Conservation (phyloP, 2,329 filamentous ascomycete genomes). For the Penicillium sp. region DNA sequence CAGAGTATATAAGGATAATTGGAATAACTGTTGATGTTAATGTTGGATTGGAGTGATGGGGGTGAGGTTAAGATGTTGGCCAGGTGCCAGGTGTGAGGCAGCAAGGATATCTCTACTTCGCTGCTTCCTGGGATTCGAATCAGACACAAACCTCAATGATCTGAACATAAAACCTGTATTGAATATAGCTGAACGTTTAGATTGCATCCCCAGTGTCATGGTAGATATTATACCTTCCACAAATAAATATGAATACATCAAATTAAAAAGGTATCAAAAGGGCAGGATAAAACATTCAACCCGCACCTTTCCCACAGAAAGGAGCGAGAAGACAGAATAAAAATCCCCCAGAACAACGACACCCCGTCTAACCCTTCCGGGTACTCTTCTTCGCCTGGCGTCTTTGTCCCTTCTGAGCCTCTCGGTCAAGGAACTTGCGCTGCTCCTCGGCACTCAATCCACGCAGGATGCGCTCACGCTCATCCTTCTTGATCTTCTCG, state of each 20-base stretch:
- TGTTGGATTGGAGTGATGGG: neutral
- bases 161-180: neutral
- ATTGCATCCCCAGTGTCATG: conserved; percentile 6
- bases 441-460: conserved; percentile 77
- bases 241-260: conserved; percentile 26
- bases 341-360: neutral
- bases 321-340: conserved; percentile 17
- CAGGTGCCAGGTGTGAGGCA: neutral
- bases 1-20: neutral
- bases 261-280: conserved; percentile 24
- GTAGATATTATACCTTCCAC: neutral
- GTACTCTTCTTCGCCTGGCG: conserved; percentile 65
- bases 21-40: neutral
- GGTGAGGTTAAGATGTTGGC: neutral
- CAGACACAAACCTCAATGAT: neutral
- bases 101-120: neutral
- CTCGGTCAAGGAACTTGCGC: conserved; percentile 80
- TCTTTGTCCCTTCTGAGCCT: conserved; percentile 70
- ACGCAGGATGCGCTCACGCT: conserved; percentile 80
- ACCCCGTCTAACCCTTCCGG: conserved; percentile 45
- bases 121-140: neutral
- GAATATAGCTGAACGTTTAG: neutral
- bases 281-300: conserved; percentile 23
- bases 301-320: conserved; percentile 1
- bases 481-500: conserved; percentile 75